Conservation (phyloP, 2,329 filamentous ascomycete genomes). For the Cladosporium sp. region DNA sequence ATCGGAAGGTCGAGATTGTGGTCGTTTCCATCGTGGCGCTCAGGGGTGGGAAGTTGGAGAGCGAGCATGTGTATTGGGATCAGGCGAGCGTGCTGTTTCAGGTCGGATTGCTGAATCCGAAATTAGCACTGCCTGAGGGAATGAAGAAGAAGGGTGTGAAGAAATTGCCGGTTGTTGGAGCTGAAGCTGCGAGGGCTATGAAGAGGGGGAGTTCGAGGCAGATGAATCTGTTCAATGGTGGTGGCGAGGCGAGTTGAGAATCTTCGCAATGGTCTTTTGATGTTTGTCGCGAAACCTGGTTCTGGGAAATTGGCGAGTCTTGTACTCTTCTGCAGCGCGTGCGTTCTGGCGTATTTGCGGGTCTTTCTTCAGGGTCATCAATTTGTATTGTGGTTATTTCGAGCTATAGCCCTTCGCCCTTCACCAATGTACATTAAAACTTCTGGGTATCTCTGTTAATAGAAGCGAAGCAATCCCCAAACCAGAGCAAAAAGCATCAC, state of each 20-base stretch:
- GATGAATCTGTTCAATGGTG: conserved; percentile 39
- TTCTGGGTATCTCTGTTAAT: not conserved
- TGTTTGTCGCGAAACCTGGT: not conserved
- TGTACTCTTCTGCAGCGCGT: not conserved
- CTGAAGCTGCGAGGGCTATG: conserved; percentile 45
- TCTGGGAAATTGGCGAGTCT: too few relatives aligned
- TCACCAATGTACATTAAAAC: too few relatives aligned
- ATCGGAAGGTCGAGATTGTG: conserved; percentile 51
- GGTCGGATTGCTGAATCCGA: conserved; percentile 55
- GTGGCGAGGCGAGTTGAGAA: not conserved
- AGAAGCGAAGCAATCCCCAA: not conserved
- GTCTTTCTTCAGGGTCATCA: too few relatives aligned
- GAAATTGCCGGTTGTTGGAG: conserved; percentile 44
- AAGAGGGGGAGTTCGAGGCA: conserved; percentile 40
- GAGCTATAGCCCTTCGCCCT: too few relatives aligned
- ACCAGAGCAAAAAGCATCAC: not conserved
- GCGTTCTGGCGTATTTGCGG: not conserved
- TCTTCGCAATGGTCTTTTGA: not conserved
- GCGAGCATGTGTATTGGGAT: conserved; percentile 60
- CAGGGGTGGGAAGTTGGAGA: conserved; percentile 50
- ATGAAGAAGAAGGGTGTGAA: conserved; percentile 43
- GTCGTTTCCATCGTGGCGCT: conserved; percentile 55
- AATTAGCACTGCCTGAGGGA: conserved; percentile 43
- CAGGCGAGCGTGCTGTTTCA: conserved; percentile 59
- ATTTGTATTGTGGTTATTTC: too few relatives aligned